phyloP scores from a whole-genome alignment of 2,329 filamentous ascomycete genomes.

The Neofusicoccum umdonicola region DNA sequence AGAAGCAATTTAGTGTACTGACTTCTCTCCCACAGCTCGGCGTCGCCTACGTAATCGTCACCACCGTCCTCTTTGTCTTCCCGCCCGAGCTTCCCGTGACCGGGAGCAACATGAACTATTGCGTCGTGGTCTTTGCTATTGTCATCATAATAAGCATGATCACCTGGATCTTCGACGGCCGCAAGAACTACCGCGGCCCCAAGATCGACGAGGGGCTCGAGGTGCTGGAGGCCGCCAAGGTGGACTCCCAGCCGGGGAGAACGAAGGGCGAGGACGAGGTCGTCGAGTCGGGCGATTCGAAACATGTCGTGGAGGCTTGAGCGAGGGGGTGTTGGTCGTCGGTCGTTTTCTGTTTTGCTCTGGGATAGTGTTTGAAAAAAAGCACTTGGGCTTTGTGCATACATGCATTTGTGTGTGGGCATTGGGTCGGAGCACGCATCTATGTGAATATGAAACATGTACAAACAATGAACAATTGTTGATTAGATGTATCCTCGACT shows the following conservation, averaged over 20 bases:
- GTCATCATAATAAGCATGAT: slow-evolving; percentile 56
- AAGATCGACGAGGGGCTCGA: slow-evolving; percentile 41
- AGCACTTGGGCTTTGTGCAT: background rate
- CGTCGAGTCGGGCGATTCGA: background rate
- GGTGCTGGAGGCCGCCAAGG: slow-evolving; percentile 34
- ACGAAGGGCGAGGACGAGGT: background rate
- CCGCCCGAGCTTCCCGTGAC: slow-evolving; percentile 66
- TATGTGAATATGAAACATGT: background rate
- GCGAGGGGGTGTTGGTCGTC: background rate
- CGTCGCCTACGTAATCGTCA: slow-evolving; percentile 65
- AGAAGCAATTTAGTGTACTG: background rate
- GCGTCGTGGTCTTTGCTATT: slow-evolving; percentile 57
- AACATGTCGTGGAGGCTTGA: background rate
- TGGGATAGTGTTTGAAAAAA: background rate
- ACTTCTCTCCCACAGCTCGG: slow-evolving; percentile 40
- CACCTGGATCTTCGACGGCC: slow-evolving; percentile 61
- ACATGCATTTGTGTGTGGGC: background rate
- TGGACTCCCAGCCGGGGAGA: background rate
- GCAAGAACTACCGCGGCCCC: slow-evolving; percentile 60
- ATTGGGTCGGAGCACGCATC: background rate
- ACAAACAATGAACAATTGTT: background rate
- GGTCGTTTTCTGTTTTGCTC: background rate
- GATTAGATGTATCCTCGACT: background rate
- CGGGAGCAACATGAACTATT: slow-evolving; percentile 66
- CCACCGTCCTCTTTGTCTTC: slow-evolving; percentile 73